phyloP scores from a whole-genome alignment of 495 filamentous ascomycete species.

The Durotheca rogersii region DNA sequence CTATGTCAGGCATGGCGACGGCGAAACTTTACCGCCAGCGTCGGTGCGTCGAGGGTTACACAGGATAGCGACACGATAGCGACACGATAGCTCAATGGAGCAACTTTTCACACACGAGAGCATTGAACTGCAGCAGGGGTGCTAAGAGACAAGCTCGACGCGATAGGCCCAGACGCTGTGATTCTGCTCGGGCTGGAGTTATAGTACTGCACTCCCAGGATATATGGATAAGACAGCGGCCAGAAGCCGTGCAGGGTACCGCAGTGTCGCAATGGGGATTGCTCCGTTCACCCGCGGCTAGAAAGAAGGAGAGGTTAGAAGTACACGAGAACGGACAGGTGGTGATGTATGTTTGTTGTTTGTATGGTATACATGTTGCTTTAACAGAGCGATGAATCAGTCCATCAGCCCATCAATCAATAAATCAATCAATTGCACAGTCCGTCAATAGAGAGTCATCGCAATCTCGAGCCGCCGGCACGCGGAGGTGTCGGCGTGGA shows the following conservation, averaged over 20 bases:
- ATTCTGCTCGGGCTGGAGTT: background rate
- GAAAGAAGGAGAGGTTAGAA: constrained; percentile 20
- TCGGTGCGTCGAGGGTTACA: too few relatives aligned
- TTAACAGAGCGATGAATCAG: too few relatives aligned
- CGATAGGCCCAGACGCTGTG: too few relatives aligned
- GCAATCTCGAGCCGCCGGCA: constrained; percentile 8
- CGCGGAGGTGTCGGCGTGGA: constrained; percentile 9
- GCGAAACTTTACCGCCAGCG: constrained; percentile 1
- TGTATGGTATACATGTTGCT: too few relatives aligned
- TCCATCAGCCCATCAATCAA: too few relatives aligned
- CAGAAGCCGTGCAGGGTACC: background rate
- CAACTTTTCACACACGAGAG: constrained; percentile 11
- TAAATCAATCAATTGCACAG: background rate
- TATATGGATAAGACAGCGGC: too few relatives aligned
- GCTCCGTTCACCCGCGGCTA: constrained; percentile 22
- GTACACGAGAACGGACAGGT: constrained; percentile 14
- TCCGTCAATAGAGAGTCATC: constrained; percentile 7
- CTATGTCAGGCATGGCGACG: constrained; percentile 34
- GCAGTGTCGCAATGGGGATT: constrained; percentile 10
- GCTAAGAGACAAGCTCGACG: too few relatives aligned
- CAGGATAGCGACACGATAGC: too few relatives aligned
- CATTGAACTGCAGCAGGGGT: too few relatives aligned
- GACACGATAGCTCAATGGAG: constrained; percentile 8
- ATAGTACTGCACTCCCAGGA: background rate
- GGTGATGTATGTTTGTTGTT: too few relatives aligned